Percentiles rank a stretch among this genome's conserved stretches.
Evolutionary conservation across 176 grass and related monocot species (phyloP).

Genomic region (Avena insularis): DNA sequence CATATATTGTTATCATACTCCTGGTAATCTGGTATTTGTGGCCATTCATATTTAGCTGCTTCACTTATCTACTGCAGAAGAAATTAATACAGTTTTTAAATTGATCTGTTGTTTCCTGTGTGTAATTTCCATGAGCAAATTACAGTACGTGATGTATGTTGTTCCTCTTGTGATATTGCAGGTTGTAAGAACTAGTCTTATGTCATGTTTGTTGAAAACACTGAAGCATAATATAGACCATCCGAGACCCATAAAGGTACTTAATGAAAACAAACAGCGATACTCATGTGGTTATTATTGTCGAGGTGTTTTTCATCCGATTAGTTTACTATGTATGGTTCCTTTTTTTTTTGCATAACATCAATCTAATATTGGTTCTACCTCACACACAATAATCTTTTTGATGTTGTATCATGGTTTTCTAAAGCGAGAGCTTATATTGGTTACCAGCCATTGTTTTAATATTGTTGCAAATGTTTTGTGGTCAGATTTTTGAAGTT

Average conservation of each 20-base stretch:
- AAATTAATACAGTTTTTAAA: slow-evolving; percentile 3
- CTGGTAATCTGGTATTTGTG: background rate
- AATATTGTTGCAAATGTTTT: slow-evolving; percentile 37
- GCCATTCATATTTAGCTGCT: slow-evolving; percentile 13
- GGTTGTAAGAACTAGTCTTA: slow-evolving; percentile 90
- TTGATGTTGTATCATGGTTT: slow-evolving; percentile 32
- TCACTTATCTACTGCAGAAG: slow-evolving; percentile 4
- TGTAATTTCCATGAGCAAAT: background rate
- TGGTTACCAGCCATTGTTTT: slow-evolving; percentile 27
- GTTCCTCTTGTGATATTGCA: slow-evolving; percentile 49
- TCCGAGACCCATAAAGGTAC: slow-evolving; percentile 95
- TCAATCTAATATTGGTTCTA: background rate
- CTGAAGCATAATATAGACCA: slow-evolving; percentile 98
- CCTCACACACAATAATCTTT: background rate
- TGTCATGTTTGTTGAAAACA: slow-evolving; percentile 94
- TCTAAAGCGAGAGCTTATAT: slow-evolving; percentile 8
- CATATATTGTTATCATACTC: slow-evolving; percentile 6
- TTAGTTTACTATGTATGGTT: background rate
- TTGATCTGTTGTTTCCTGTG: background rate
- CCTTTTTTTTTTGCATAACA: background rate
- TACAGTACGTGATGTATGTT: slow-evolving; percentile 5
- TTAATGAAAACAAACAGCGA: slow-evolving; percentile 19
- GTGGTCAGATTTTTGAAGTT: slow-evolving; percentile 86
- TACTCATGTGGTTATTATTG: slow-evolving; percentile 23
- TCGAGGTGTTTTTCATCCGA: background rate